phyloP scores from a whole-genome alignment of 2,329 filamentous ascomycete species.

The Arthrinium phaeospermum region DNA sequence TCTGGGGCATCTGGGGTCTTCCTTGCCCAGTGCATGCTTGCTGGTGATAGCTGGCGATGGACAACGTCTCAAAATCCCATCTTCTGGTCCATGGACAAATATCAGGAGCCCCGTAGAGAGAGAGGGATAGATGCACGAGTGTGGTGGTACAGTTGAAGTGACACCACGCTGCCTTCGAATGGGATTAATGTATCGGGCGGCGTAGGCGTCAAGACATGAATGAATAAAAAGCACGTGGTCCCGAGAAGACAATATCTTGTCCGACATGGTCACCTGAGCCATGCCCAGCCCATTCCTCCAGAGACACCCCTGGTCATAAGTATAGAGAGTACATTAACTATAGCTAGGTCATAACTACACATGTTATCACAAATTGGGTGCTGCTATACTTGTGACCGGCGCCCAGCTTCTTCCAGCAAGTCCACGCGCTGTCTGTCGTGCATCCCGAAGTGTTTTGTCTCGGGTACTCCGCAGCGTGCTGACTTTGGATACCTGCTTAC shows the following conservation, averaged over 20 bases:
- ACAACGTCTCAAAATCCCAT: background rate
- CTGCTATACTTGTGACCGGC: background rate
- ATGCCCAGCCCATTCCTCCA: background rate
- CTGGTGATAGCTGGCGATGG: background rate
- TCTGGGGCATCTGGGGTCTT: background rate
- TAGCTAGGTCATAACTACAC: background rate
- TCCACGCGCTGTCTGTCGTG: conserved; percentile 4
- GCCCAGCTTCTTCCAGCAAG: background rate
- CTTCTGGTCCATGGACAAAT: background rate
- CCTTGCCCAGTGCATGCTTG: background rate
- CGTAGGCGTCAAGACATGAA: background rate
- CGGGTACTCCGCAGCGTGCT: background rate
- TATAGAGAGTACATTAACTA: background rate
- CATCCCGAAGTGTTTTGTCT: background rate
- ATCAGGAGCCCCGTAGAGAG: background rate
- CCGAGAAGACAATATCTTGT: background rate
- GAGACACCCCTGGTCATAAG: background rate
- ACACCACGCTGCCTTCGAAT: background rate
- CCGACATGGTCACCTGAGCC: background rate
- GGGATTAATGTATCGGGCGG: background rate
- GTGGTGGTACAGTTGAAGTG: background rate
- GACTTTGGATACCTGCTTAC: background rate
- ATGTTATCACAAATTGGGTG: background rate
- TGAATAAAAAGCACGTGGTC: background rate
- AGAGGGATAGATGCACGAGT: background rate